phyloP scores from a whole-genome alignment of 2,329 filamentous ascomycete species.

The Cladosporium sp. region DNA sequence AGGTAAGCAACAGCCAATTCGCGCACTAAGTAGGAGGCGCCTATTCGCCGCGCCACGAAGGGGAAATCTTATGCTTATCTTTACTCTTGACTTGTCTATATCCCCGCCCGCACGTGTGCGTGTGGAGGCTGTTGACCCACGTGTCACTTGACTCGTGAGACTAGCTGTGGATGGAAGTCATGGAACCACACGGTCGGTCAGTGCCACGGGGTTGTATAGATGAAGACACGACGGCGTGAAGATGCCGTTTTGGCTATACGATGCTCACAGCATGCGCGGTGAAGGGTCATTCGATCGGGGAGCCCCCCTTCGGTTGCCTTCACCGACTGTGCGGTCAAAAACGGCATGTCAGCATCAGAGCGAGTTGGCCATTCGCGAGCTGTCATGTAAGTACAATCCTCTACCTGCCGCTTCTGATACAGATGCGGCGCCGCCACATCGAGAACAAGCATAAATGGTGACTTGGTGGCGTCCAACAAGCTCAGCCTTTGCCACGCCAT shows the following conservation, averaged over 20 bases:
- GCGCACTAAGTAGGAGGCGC: neutral
- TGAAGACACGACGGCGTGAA: neutral
- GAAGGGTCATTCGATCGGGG: neutral
- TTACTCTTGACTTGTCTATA: neutral
- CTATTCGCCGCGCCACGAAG: neutral
- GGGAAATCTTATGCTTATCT: neutral
- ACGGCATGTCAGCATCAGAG: neutral
- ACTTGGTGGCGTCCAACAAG: conserved; percentile 1
- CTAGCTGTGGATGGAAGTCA: neutral
- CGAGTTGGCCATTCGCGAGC: neutral
- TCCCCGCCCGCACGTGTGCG: neutral
- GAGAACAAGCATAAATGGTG: conserved; percentile 2
- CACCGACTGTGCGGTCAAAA: neutral
- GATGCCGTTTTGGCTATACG: neutral
- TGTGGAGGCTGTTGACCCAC: neutral
- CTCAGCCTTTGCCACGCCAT: neutral
- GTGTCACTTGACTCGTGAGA: neutral
- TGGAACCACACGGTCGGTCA: neutral
- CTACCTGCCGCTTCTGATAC: neutral
- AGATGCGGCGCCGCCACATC: neutral
- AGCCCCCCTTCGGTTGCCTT: neutral
- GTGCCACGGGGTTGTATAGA: neutral
- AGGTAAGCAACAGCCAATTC: neutral
- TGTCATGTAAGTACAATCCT: neutral
- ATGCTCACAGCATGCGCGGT: neutral